A percentile compares a stretch with the other conserved stretches of the same genome.
Evolutionary conservation across 2,329 filamentous ascomycete species (phyloP).

Genomic region (Magnaporthiopsis incrustans): DNA sequence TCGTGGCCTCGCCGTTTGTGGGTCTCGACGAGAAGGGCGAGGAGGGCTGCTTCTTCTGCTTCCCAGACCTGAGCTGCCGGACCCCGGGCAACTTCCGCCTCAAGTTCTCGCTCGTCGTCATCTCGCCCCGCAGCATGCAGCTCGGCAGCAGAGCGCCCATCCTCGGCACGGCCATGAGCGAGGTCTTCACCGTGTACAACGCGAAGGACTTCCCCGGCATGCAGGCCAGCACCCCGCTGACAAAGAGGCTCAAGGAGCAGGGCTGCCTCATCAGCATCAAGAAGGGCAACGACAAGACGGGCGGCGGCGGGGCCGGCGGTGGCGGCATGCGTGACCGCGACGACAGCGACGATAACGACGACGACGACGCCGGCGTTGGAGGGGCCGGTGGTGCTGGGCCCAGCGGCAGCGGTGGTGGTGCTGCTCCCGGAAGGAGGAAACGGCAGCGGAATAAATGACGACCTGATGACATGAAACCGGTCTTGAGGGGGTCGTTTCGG

Average conservation of each 20-base stretch:
- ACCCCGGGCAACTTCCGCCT: slow-evolving; percentile 70
- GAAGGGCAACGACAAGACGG: slow-evolving; percentile 66
- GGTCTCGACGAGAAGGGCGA: slow-evolving; percentile 64
- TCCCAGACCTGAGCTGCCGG: slow-evolving; percentile 72
- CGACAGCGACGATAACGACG: slow-evolving; percentile 35
- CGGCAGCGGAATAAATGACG: neutral
- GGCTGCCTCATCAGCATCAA: slow-evolving; percentile 80
- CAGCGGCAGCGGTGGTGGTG: neutral
- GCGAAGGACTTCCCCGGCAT: slow-evolving; percentile 84
- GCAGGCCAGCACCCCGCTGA: slow-evolving; percentile 66
- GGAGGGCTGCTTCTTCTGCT: slow-evolving; percentile 79
- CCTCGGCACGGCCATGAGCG: slow-evolving; percentile 48
- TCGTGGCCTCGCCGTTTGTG: slow-evolving; percentile 69
- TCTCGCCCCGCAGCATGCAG: slow-evolving; percentile 53
- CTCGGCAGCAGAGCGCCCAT: slow-evolving; percentile 45
- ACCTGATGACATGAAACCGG: neutral
- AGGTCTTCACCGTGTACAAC: slow-evolving; percentile 71
- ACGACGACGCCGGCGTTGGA: slow-evolving; percentile 25
- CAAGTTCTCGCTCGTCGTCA: slow-evolving; percentile 64
- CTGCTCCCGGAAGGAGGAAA: neutral
- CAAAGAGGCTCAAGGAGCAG: slow-evolving; percentile 67
- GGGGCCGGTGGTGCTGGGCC: neutral
- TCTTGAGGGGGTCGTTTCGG: neutral
- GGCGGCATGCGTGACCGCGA: slow-evolving; percentile 26
- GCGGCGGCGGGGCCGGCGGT: slow-evolving; percentile 16